Base-by-base conservation (phyloP, 2,329 filamentous ascomycete species). In the Aureobasidium leucospermi region DNA sequence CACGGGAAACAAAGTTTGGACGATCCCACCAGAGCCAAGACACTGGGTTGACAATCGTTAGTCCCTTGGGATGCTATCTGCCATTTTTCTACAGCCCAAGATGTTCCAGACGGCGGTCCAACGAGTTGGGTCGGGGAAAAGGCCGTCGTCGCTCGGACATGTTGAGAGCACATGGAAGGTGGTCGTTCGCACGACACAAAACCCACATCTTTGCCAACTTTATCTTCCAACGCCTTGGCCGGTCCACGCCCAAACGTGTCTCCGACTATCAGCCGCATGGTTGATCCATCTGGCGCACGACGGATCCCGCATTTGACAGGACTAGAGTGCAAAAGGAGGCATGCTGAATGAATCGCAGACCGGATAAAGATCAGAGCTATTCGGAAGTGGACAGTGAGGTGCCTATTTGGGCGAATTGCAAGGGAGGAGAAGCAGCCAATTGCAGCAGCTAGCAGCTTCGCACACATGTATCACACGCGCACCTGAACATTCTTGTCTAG, bases 381-480 rank as follows among this genome's bases (percentile, higher is more conserved):
- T 28, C 49, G 15, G 15, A 41, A 52, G 34, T 31, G 39, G 51
- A 55, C 19, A n/a, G n/a, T 19, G 11, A 43, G 29, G 13, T 34
- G 29, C 49, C 51, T 16, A 42, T 42, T 43, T 55, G 51, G 51
- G 39, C 49, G 36, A 29, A 7, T 8, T 41, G 4, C 19, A 19
- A 41, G 15, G 13, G 19, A 31, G 47, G 16, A 16, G 11, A 41
- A 41, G 36, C 38, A 41, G 16, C 38, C 49, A 52, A n/a, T 16
- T 41, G 49, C 34, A 39, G 49, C 49, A 49, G n/a, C 23, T 31
- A 10, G 48, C 48, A 52, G 48, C 9, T 19, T 52, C 15, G 51
- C 28, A 55, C 34, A 36, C 51, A 43, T 55, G 51, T 55, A 55
- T 55, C 51, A 43, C 38, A 55, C 51, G 51, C 51, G 39, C 51